These are phyloP conservation scores for Coniferiporia sulphurascens DNA, from an alignment of 1,284 basidiomycete species.

Conservation along the genomic window DNA sequence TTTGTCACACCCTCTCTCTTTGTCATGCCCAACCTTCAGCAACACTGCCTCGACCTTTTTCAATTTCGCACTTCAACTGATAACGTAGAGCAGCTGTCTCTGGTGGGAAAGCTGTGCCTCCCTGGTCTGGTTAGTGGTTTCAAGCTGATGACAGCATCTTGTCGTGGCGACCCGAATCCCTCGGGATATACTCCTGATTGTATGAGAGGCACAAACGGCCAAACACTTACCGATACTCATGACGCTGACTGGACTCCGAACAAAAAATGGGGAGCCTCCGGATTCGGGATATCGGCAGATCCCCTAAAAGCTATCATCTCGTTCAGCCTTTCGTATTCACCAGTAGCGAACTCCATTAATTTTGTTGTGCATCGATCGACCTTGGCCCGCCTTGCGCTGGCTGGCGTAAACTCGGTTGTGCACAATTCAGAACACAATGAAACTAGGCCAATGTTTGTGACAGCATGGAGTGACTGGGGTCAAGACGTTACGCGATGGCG, in stretches of 20 bases:
- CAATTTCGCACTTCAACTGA: constrained; percentile 1
- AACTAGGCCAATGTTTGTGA: not conserved
- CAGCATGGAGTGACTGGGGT: constrained; percentile 10
- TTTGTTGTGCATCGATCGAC: constrained; percentile 11
- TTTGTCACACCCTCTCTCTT: constrained; percentile 15
- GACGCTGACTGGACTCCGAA: not conserved
- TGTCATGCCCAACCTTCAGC: constrained; percentile 1
- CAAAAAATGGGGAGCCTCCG: not conserved
- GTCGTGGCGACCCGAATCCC: constrained; percentile 13
- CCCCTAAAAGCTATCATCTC: constrained; percentile 3
- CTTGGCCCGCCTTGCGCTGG: constrained; percentile 4
- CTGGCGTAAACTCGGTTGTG: not conserved
- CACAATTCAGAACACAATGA: not conserved
- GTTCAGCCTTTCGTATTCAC: not conserved
- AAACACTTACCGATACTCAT: not conserved
- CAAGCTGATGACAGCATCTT: not conserved
- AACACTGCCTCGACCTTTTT: constrained; percentile 9
- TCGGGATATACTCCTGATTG: not conserved
- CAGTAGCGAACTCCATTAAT: not conserved
- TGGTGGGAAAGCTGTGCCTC: constrained; percentile 2
- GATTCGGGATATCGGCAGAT: not conserved
- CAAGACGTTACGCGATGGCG: constrained; percentile 3
- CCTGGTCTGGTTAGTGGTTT: not conserved
- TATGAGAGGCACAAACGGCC: not conserved
- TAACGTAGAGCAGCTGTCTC: not conserved